A percentile compares a stretch with the other conserved stretches of the same genome.
phyloP scores from a whole-genome alignment of 2,329 filamentous ascomycete species.

The Fusarium pseudograminearum region DNA sequence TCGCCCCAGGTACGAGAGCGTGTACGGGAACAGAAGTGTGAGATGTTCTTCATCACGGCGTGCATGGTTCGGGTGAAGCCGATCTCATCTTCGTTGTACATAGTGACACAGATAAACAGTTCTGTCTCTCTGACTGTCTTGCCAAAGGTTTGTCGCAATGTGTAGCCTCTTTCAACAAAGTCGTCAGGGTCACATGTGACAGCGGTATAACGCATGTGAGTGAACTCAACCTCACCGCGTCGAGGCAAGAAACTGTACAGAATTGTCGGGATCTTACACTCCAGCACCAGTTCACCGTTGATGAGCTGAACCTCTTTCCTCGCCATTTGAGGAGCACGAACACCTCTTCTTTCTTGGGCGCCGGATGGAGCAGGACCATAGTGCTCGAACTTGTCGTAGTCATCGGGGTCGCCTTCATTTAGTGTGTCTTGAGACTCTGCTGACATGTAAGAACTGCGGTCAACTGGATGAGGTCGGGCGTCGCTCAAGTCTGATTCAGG shows the following conservation, averaged over 20 bases:
- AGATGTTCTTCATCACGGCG: constrained; percentile 97
- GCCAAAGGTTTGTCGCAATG: constrained; percentile 90
- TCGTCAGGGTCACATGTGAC: constrained; percentile 98
- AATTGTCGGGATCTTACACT: constrained; percentile 99
- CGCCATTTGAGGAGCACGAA: constrained; percentile 86
- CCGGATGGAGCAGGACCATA: constrained; percentile 90
- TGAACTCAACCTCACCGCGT: constrained; percentile 94
- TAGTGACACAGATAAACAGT: constrained; percentile 95
- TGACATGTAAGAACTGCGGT: constrained; percentile 66
- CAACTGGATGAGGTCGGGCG: constrained; percentile 63
- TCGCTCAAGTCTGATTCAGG: constrained; percentile 67
- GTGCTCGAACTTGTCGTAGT: constrained; percentile 75
- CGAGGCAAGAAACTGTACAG: constrained; percentile 96
- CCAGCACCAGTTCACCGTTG: constrained; percentile 96
- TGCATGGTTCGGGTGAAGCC: constrained; percentile 98
- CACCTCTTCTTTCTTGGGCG: constrained; percentile 87
- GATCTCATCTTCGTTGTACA: constrained; percentile 99
- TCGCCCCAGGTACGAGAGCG: constrained; percentile 98
- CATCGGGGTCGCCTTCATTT: constrained; percentile 57
- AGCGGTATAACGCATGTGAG: constrained; percentile 98
- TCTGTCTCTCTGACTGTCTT: constrained; percentile 89
- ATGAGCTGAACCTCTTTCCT: constrained; percentile 96
- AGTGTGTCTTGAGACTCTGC: constrained; percentile 66
- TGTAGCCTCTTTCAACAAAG: constrained; percentile 89
- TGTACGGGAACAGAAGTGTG: constrained; percentile 92